phyloP scores from a whole-genome alignment of 73 alveolate genomes.

The Uronychia setigera region DNA sequence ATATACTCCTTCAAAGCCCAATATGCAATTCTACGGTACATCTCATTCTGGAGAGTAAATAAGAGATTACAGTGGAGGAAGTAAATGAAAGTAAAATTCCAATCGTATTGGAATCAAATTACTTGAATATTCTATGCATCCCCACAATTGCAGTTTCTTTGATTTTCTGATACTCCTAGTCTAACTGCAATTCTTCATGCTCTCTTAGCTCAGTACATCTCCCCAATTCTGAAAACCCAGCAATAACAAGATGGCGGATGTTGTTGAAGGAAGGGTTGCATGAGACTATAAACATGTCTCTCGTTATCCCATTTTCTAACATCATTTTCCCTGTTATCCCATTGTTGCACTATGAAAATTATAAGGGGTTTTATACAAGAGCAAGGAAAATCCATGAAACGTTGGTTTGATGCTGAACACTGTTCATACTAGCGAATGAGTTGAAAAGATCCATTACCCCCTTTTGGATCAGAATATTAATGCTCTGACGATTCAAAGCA shows the following conservation, averaged over 20 bases:
- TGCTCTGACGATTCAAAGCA: background rate
- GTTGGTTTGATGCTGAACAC: background rate
- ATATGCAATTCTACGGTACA: slow-evolving; percentile 41
- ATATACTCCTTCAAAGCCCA: slow-evolving; percentile 71
- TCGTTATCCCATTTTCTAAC: background rate
- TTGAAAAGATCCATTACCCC: slow-evolving; percentile 1
- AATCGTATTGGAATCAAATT: slow-evolving; percentile 38
- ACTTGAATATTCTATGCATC: slow-evolving; percentile 49
- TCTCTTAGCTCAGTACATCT: background rate
- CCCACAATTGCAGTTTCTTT: slow-evolving; percentile 68
- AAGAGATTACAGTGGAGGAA: slow-evolving; percentile 15
- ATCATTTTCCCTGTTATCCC: slow-evolving; percentile 6
- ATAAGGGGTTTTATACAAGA: background rate
- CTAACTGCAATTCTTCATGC: background rate
- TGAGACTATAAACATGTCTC: slow-evolving; percentile 7
- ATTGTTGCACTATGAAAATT: background rate
- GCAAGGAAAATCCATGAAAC: slow-evolving; percentile 6
- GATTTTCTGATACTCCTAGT: slow-evolving; percentile 33
- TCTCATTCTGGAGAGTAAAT: slow-evolving; percentile 4
- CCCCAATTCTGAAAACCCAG: slow-evolving; percentile 5
- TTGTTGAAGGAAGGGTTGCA: slow-evolving; percentile 12
- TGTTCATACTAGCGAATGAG: background rate
- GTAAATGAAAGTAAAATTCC: slow-evolving; percentile 50
- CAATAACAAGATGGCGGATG: background rate
- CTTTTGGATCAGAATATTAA: background rate